A percentile compares a stretch with the other conserved stretches of the same genome.
Conservation (phyloP, 495 filamentous ascomycete species). For the Aspergillus asperescens region DNA sequence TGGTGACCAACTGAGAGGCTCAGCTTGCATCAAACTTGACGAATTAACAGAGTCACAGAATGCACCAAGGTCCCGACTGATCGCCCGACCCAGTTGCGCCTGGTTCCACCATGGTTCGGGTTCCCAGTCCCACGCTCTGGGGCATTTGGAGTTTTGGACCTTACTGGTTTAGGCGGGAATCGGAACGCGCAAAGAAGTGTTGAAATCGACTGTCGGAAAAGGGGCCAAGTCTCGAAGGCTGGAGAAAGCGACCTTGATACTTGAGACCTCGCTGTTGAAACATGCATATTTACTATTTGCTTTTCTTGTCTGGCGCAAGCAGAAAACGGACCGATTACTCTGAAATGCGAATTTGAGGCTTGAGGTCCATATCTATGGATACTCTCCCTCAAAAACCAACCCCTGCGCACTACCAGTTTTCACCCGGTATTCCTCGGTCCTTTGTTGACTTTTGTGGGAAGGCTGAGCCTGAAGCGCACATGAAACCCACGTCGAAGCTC, state of each 20-base stretch:
- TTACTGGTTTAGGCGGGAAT: not conserved
- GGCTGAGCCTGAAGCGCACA: not conserved
- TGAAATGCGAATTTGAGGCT: not conserved
- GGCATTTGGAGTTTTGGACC: not conserved
- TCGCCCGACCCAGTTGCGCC: constrained; percentile 2
- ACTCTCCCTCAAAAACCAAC: not conserved
- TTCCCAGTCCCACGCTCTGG: no score
- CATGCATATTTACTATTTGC: not conserved
- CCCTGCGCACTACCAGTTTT: no score
- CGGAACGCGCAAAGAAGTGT: constrained; percentile 1
- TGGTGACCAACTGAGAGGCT: not conserved
- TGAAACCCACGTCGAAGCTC: not conserved
- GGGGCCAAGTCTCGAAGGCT: not conserved
- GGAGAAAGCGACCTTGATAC: constrained; percentile 5
- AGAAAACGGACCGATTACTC: not conserved
- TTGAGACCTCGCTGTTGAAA: constrained; percentile 4
- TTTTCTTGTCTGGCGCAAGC: not conserved
- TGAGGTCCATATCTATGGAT: not conserved
- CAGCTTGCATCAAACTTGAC: not conserved
- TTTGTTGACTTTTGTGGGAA: no score
- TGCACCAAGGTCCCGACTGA: not conserved
- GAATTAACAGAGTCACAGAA: not conserved
- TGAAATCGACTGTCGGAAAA: not conserved
- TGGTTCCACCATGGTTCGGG: constrained; percentile 5
- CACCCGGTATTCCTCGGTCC: no score